Conservation (phyloP, 1,139 yeast genomes). For the Williopsis jadinii region DNA sequence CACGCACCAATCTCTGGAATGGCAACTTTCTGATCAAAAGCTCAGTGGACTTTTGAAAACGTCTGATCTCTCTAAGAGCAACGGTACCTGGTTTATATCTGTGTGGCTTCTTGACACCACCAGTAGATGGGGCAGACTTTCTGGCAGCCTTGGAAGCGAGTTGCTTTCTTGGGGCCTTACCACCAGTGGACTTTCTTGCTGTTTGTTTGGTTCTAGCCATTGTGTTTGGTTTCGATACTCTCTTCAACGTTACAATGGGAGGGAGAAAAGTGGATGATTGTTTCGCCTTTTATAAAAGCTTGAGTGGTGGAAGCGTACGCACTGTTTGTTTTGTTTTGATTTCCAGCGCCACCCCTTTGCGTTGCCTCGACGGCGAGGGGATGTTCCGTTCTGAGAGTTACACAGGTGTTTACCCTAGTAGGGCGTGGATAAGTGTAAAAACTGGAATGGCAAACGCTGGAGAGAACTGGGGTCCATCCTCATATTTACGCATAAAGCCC, state of each 20-base stretch:
- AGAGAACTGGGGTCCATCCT: neutral
- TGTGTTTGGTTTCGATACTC: constrained; percentile 12
- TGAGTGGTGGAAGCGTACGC: too few relatives aligned
- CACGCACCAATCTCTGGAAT: constrained; percentile 98
- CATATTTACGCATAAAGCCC: neutral
- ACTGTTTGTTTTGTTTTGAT: neutral
- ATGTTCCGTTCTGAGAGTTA: neutral
- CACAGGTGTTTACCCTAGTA: neutral
- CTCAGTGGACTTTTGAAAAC: constrained; percentile 98
- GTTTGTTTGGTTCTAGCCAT: constrained; percentile 99
- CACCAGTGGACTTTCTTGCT: constrained; percentile 98
- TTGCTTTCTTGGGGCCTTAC: constrained; percentile 99
- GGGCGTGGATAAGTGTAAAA: neutral
- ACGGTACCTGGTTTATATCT: constrained; percentile 99
- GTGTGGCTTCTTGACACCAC: constrained; percentile 99
- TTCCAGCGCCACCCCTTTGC: neutral
- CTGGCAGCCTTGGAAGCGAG: constrained; percentile 98
- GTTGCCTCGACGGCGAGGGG: too few relatives aligned
- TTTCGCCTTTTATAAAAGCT: too few relatives aligned
- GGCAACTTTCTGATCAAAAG: constrained; percentile 95
- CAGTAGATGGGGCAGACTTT: constrained; percentile 96
- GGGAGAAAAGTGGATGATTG: too few relatives aligned
- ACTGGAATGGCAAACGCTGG: neutral
- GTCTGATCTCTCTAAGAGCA: constrained; percentile 98
- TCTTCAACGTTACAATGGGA: too few relatives aligned